Evolutionary conservation across 2,329 filamentous ascomycete genomes (phyloP).

Genomic region (Fusarium anguioides): DNA sequence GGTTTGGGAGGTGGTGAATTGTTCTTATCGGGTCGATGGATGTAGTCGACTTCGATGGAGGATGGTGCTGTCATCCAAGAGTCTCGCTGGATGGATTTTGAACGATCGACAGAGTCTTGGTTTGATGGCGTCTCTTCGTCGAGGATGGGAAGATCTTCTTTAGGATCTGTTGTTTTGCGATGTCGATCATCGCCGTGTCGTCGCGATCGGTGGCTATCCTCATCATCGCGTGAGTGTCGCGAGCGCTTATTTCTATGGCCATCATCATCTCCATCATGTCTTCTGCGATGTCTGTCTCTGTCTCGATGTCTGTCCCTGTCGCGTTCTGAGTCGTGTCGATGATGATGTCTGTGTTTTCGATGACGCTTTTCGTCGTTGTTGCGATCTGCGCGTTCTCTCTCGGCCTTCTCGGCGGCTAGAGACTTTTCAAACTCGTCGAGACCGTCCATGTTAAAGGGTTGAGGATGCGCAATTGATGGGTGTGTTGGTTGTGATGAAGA

Average conservation of each 20-base stretch:
- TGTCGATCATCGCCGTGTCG: conserved; percentile 42
- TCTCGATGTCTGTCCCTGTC: conserved; percentile 42
- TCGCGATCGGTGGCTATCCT: conserved; percentile 59
- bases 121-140: conserved; percentile 59
- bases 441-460: conserved; percentile 59
- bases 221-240: conserved; percentile 51
- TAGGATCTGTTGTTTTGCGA: conserved; percentile 58
- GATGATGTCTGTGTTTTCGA: conserved; percentile 59
- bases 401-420: conserved; percentile 72
- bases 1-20: conserved; percentile 64
- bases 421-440: conserved; percentile 81
- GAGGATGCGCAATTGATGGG: not conserved
- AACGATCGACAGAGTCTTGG: conserved; percentile 41
- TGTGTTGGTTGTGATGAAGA: not conserved
- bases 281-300: conserved; percentile 32
- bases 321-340: conserved; percentile 54
- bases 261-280: conserved; percentile 46
- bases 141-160: conserved; percentile 62
- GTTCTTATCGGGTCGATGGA: conserved; percentile 69
- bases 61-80: conserved; percentile 91
- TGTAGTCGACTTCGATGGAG: conserved; percentile 85
- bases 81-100: conserved; percentile 72
- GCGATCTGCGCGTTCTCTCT: conserved; percentile 60
- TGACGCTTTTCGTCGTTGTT: conserved; percentile 56
- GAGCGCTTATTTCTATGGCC: conserved; percentile 46